A percentile compares a stretch with the other conserved stretches of the same genome.
These are phyloP conservation scores for Podospora pseudoanserina DNA, from an alignment of 495 filamentous ascomycete species.

Conservation along the genomic window DNA sequence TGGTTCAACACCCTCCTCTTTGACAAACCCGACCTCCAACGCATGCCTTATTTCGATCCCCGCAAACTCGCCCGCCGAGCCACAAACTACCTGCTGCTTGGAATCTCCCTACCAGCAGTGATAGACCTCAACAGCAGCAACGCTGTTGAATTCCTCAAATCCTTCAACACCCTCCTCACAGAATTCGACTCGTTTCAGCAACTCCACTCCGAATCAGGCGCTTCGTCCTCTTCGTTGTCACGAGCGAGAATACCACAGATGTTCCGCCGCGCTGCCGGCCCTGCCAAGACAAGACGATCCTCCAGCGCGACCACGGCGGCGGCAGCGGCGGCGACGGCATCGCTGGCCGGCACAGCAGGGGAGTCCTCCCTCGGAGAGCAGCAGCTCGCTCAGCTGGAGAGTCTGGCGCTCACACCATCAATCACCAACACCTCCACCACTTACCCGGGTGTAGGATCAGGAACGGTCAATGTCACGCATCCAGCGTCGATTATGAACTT, in stretches of 20 bases:
- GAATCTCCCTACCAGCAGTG: slow-evolving; percentile 82
- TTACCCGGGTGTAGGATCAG: slow-evolving; percentile 12
- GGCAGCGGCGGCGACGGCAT: not conserved
- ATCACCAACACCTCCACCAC: slow-evolving; percentile 4
- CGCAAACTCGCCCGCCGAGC: slow-evolving; percentile 79
- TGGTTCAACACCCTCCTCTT: slow-evolving; percentile 98
- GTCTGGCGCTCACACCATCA: not conserved
- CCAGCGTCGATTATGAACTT: slow-evolving; percentile 43
- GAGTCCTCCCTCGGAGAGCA: not conserved
- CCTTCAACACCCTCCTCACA: slow-evolving; percentile 76
- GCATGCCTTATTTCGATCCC: slow-evolving; percentile 79
- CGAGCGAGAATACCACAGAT: slow-evolving; percentile 79
- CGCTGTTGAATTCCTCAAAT: slow-evolving; percentile 78
- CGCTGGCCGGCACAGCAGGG: not conserved
- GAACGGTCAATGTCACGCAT: not conserved
- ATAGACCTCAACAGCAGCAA: slow-evolving; percentile 78
- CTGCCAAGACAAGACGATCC: slow-evolving; percentile 62
- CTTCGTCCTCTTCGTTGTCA: slow-evolving; percentile 64
- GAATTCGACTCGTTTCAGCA: slow-evolving; percentile 94
- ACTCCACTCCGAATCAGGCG: slow-evolving; percentile 73
- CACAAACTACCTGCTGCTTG: slow-evolving; percentile 89
- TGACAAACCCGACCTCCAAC: slow-evolving; percentile 72
- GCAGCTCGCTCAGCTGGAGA: not conserved
- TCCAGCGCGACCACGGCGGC: slow-evolving; percentile 40
- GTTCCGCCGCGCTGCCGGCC: slow-evolving; percentile 67